These are phyloP conservation scores for Dryas octopetala DNA, from an alignment of 306 rosid species.

Conservation along the genomic window DNA sequence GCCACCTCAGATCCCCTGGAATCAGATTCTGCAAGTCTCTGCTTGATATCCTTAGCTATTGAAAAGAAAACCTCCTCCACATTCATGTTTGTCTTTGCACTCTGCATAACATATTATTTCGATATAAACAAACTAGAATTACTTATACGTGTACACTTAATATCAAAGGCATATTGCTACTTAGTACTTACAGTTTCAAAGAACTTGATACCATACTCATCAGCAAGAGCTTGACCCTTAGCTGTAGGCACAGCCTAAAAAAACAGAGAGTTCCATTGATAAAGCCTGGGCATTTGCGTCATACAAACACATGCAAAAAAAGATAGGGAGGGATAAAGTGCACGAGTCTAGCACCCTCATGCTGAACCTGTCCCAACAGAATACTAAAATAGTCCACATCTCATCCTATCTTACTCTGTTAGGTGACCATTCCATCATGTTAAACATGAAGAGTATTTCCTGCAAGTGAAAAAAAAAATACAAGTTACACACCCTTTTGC, in stretches of 20 bases:
- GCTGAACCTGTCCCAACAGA: background rate
- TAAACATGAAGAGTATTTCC: slow-evolving; percentile 11
- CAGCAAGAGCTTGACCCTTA: slow-evolving; percentile 91
- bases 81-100: slow-evolving; percentile 87
- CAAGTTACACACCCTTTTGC: slow-evolving; percentile 57
- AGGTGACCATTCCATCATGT: background rate
- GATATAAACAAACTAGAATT: slow-evolving; percentile 22
- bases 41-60: slow-evolving; percentile 74
- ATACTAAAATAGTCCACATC: background rate
- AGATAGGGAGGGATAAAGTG: background rate
- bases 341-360: background rate
- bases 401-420: slow-evolving; percentile 2
- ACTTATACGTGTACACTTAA: slow-evolving; percentile 1
- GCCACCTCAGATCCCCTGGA: slow-evolving; percentile 58
- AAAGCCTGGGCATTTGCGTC: background rate
- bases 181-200: slow-evolving; percentile 83
- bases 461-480: slow-evolving; percentile 1
- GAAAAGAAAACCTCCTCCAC: slow-evolving; percentile 94
- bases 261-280: slow-evolving; percentile 11
- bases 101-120: slow-evolving; percentile 44
- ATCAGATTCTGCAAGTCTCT: slow-evolving; percentile 80
- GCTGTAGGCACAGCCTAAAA: slow-evolving; percentile 77
- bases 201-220: slow-evolving; percentile 86
- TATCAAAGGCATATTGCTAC: slow-evolving; percentile 33
- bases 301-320: background rate